Conservation (phyloP, 164 flowering plant species). For the Magnolia changhungtana region DNA sequence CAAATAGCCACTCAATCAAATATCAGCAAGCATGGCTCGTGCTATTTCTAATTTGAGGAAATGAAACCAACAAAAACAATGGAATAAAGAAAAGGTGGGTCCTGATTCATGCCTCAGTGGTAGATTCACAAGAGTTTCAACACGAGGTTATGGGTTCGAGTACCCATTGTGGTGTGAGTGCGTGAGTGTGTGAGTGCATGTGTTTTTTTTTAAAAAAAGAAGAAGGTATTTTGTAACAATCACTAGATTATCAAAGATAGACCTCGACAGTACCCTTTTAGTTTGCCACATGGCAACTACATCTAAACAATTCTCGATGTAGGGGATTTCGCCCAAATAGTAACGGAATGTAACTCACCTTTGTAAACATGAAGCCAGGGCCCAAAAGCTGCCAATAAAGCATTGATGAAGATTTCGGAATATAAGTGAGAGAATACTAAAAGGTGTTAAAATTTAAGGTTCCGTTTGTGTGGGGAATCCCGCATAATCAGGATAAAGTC, state of each 20-base stretch:
- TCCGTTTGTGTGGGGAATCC: no score
- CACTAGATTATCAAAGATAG: conserved; percentile 30
- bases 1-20: not conserved
- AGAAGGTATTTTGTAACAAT: not conserved
- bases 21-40: not conserved
- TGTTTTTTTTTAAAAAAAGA: no score
- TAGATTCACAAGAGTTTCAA: no score
- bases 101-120: not conserved
- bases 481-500: no score
- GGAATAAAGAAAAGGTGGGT: not conserved
- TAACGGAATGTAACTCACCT: not conserved
- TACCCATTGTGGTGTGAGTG: no score
- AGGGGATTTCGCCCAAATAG: conserved; percentile 87
- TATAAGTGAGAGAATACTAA: not conserved
- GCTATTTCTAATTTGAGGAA: not conserved
- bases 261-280: conserved; percentile 66
- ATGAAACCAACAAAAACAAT: not conserved
- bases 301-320: conserved; percentile 87
- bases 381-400: no score
- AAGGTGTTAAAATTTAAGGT: not conserved
- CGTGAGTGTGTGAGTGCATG: no score
- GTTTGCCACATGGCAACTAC: conserved; percentile 44
- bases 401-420: no score
- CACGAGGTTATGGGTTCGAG: no score
- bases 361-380: no score